Evolutionary conservation across 805 yeast species (phyloP), one percentile per base, ranked within the genome.

Genomic region (Metschnikowia dekortorum): DNA sequence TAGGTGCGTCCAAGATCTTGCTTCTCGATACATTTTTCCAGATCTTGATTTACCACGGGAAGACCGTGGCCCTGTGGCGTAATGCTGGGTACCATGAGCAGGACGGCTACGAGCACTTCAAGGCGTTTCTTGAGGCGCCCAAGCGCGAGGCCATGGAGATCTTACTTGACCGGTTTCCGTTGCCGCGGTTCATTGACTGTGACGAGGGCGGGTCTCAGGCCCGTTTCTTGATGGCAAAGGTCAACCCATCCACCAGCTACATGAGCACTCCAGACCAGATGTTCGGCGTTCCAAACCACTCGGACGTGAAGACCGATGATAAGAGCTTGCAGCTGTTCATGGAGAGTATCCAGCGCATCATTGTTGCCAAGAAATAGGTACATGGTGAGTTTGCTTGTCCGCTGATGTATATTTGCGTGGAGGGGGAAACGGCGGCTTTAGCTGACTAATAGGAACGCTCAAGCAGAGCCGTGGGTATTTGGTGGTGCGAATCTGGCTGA

Each of bases 201-300:
- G 87, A 84, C 58, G 88, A 83, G 62, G 88, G 88, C 48, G 89
- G 88, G 3, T 83, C 88, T 0, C 89, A 84, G 61, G 88, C 89
- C 0, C 74, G 89, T 65, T 84, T 84, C 63, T 70, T 84, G 49
- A 80, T 81, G 75, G 84, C 88, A 2, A 83, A 83, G 65, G 70
- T 84, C 58, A 84, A 84, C 64, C 89, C 89, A 11, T 76, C 86
- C 4, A 81, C 83, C 2, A 75, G 76, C 42, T 82, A 83, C 62
- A 60, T 67, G 7, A 71, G 78, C 32, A 56, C 71, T 45, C 73
- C 73, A 11, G 65, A 60, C 48, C 68, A 68, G 45, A 44, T 62
- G 57, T 59, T 64, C 53, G 42, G 33, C 10, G 10, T 18, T 16
- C 65, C 62, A 6, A 64, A 59, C 26, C 67, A 65, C 42, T 54